These are phyloP conservation scores for Scheffersomyces cryptocercus DNA, from an alignment of 1,139 yeast species.

Conservation along the genomic window DNA sequence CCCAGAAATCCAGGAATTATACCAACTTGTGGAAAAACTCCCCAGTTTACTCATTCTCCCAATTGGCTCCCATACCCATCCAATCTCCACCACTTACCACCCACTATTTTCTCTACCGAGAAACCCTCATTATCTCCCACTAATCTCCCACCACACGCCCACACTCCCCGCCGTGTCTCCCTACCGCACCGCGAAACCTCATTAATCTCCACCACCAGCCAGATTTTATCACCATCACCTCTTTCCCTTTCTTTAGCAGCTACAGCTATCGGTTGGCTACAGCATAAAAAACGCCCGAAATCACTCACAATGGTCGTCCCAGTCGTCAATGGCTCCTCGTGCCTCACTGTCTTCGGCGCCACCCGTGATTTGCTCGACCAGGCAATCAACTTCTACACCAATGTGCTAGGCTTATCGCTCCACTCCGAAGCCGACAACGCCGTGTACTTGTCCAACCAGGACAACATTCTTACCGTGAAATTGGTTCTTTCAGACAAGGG, in stretches of 20 bases:
- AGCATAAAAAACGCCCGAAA: too few relatives aligned
- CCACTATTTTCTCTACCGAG: neutral
- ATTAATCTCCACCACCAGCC: neutral
- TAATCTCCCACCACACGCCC: constrained; percentile 9
- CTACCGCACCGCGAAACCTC: neutral
- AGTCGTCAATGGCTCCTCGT: constrained; percentile 54
- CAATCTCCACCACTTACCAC: too few relatives aligned
- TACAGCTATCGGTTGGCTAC: too few relatives aligned
- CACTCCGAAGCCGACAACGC: constrained; percentile 22
- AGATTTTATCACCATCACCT: neutral
- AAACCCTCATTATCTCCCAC: neutral
- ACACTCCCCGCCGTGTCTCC: neutral
- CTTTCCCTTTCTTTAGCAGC: neutral
- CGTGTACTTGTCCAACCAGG: constrained; percentile 34
- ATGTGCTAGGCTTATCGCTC: constrained; percentile 42
- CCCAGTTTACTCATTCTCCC: too few relatives aligned
- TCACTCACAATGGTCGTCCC: constrained; percentile 21
- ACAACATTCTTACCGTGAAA: constrained; percentile 30
- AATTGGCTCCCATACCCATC: too few relatives aligned
- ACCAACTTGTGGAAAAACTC: too few relatives aligned
- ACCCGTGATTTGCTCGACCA: constrained; percentile 30
- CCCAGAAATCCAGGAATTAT: too few relatives aligned
- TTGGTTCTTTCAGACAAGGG: constrained; percentile 26
- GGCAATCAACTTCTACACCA: constrained; percentile 49
- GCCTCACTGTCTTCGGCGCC: constrained; percentile 46